phyloP scores from a whole-genome alignment of 768 basidiomycete species.

The Lactarius evosmus region DNA sequence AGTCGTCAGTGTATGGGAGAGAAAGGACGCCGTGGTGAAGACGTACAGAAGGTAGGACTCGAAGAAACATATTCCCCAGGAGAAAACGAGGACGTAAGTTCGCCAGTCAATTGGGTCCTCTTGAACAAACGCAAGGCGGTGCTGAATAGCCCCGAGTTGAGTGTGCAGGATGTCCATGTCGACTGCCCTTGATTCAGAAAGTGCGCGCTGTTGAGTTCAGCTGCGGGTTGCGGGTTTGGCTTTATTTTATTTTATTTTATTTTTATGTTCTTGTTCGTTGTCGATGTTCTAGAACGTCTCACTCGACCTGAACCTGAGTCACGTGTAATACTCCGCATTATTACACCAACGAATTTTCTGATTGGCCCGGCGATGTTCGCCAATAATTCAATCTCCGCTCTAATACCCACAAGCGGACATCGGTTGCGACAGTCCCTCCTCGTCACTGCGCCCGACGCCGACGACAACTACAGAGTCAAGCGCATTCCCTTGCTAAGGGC shows the following conservation, averaged over 20 bases:
- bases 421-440: slow-evolving; percentile 19
- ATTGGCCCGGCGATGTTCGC: slow-evolving; percentile 20
- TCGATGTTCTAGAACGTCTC: not conserved
- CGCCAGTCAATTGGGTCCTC: slow-evolving; percentile 79
- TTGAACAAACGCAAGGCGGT: slow-evolving; percentile 65
- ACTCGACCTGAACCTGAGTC: not conserved
- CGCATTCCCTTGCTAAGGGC: slow-evolving; percentile 16
- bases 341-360: not conserved
- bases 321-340: not conserved
- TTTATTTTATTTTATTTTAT: not conserved
- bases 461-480: slow-evolving; percentile 17
- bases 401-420: slow-evolving; percentile 16
- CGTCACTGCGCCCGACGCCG: slow-evolving; percentile 27
- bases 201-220: too few relatives aligned
- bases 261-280: not conserved
- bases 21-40: not conserved
- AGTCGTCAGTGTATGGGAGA: not conserved
- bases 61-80: slow-evolving; percentile 77
- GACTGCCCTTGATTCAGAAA: not conserved
- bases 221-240: too few relatives aligned
- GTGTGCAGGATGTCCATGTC: slow-evolving; percentile 26
- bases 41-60: slow-evolving; percentile 86
- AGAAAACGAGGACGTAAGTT: slow-evolving; percentile 70
- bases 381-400: slow-evolving; percentile 18
- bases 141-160: slow-evolving; percentile 43